These are phyloP conservation scores for Porogramme epimiltina DNA, from an alignment of 1,284 basidiomycete genomes.

Conservation along the genomic window DNA sequence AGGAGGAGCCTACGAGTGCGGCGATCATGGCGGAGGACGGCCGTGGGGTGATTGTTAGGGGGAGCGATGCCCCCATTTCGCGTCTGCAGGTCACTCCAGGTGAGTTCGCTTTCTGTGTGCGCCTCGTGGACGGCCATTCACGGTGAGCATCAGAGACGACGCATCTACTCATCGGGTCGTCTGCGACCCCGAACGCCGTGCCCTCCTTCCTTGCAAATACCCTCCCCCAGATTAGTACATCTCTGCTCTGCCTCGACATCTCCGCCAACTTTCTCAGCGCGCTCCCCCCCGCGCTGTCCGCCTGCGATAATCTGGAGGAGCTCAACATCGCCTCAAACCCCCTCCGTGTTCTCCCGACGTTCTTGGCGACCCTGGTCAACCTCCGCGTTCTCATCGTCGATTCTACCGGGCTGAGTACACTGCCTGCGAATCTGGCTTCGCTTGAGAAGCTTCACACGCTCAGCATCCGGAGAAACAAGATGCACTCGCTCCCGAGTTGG, in stretches of 20 bases:
- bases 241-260: slow-evolving; percentile 88
- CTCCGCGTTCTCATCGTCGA: slow-evolving; percentile 91
- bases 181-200: slow-evolving; percentile 74
- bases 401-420: slow-evolving; percentile 74
- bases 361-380: slow-evolving; percentile 74
- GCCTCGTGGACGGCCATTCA: slow-evolving; percentile 9
- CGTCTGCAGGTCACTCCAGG: slow-evolving; percentile 70
- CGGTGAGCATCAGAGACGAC: slow-evolving; percentile 68
- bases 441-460: slow-evolving; percentile 83
- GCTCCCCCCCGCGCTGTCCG: slow-evolving; percentile 77
- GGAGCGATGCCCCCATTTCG: slow-evolving; percentile 58
- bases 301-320: slow-evolving; percentile 86
- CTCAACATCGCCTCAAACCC: slow-evolving; percentile 93
- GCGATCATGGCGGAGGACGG: slow-evolving; percentile 80
- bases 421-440: slow-evolving; percentile 71
- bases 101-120: slow-evolving; percentile 35
- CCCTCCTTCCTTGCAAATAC: slow-evolving; percentile 69
- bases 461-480: slow-evolving; percentile 85
- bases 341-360: slow-evolving; percentile 80
- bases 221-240: slow-evolving; percentile 71
- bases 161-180: slow-evolving; percentile 82
- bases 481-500: slow-evolving; percentile 93
- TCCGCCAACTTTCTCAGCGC: slow-evolving; percentile 84
- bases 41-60: slow-evolving; percentile 75
- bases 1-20: slow-evolving; percentile 74